These are phyloP conservation scores for Dissoconium aciculare DNA, from an alignment of 2,329 filamentous ascomycete species.

Conservation along the genomic window DNA sequence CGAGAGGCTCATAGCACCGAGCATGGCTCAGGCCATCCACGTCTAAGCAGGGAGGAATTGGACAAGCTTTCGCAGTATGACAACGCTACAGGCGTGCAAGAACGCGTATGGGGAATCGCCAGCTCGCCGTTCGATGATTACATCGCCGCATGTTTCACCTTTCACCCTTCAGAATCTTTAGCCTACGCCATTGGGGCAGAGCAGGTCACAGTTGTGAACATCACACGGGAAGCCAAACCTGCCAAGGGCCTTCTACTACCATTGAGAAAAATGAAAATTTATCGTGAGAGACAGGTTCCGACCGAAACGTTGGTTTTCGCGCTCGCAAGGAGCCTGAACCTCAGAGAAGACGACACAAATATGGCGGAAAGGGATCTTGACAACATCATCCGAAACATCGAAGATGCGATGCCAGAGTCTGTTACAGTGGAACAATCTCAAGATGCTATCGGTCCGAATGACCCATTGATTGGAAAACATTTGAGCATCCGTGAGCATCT, in stretches of 20 bases:
- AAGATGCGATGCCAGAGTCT: neutral
- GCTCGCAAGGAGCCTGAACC: neutral
- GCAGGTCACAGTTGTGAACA: slow-evolving; percentile 19
- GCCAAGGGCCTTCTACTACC: slow-evolving; percentile 1
- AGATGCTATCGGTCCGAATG: too few relatives aligned
- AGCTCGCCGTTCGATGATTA: slow-evolving; percentile 33
- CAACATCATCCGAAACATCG: neutral
- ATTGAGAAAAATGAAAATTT: too few relatives aligned
- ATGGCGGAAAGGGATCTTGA: neutral
- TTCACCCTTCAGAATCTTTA: slow-evolving; percentile 43
- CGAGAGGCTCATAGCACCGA: too few relatives aligned
- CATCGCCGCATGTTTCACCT: slow-evolving; percentile 34
- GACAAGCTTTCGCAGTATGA: too few relatives aligned
- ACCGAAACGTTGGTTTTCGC: too few relatives aligned
- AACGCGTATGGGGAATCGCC: slow-evolving; percentile 40
- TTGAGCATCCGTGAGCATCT: too few relatives aligned
- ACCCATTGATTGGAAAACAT: too few relatives aligned
- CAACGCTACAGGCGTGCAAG: slow-evolving; percentile 34
- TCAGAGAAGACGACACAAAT: neutral
- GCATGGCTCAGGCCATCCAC: too few relatives aligned
- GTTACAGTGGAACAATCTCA: too few relatives aligned
- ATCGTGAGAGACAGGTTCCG: too few relatives aligned
- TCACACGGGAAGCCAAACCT: slow-evolving; percentile 6
- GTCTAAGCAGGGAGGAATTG: too few relatives aligned
- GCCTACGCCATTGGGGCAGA: slow-evolving; percentile 39